Percentiles rank a stretch among this genome's conserved stretches.
Conservation (phyloP, 2,329 filamentous ascomycete species). For the Alternaria ethzedia region DNA sequence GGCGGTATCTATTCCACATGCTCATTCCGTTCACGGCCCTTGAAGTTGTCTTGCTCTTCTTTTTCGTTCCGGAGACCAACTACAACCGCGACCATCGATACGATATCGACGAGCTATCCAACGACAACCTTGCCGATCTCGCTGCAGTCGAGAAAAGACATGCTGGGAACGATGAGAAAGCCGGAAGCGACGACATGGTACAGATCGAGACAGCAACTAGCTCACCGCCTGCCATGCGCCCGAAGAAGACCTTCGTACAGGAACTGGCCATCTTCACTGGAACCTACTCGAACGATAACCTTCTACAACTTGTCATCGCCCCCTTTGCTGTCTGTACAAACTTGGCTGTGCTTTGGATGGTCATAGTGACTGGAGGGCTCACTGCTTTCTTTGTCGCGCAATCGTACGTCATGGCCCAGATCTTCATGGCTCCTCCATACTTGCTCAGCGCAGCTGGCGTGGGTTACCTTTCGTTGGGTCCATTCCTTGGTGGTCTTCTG, state of each 20-base stretch:
- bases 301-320: conserved; percentile 49
- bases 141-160: conserved; percentile 33
- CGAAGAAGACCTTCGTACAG: conserved; percentile 47
- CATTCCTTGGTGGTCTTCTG: conserved; percentile 50
- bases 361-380: conserved; percentile 54
- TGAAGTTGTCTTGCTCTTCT: conserved; percentile 52
- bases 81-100: conserved; percentile 52
- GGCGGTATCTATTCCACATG: conserved; percentile 55
- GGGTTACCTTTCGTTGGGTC: conserved; percentile 53
- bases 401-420: conserved; percentile 53
- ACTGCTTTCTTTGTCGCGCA: conserved; percentile 54
- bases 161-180: conserved; percentile 12
- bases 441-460: conserved; percentile 49
- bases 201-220: conserved; percentile 29
- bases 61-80: conserved; percentile 60
- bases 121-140: conserved; percentile 36
- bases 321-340: conserved; percentile 60
- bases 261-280: conserved; percentile 50
- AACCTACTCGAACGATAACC: conserved; percentile 46
- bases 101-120: conserved; percentile 39
- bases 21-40: conserved; percentile 56
- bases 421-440: conserved; percentile 59
- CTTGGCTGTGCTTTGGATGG: conserved; percentile 59
- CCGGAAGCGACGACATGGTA: conserved; percentile 18
- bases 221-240: conserved; percentile 17